phyloP scores from a whole-genome alignment of 2,329 filamentous ascomycete genomes.

The Hirsutella thompsonii region DNA sequence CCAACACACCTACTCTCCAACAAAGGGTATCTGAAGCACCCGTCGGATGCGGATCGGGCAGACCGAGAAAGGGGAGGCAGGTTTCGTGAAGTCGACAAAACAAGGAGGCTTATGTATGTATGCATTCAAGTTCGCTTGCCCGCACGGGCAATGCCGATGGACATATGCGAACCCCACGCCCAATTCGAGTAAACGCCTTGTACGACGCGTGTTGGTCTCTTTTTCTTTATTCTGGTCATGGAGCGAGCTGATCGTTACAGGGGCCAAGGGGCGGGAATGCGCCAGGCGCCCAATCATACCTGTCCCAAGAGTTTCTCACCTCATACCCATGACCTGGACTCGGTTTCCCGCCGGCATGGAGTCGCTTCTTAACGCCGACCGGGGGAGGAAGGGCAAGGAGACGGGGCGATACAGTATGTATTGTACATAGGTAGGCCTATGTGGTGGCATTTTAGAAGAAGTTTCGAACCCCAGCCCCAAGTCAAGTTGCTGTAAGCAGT shows the following conservation, averaged over 20 bases:
- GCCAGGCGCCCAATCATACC: slow-evolving; percentile 13
- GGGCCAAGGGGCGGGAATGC: not conserved
- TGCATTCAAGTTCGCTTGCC: too few species aligned
- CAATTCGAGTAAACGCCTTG: not conserved
- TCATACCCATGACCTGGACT: slow-evolving; percentile 15
- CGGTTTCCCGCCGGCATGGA: slow-evolving; percentile 7
- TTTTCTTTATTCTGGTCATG: too few species aligned
- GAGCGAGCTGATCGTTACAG: not conserved
- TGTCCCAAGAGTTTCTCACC: slow-evolving; percentile 14
- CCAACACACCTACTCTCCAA: too few species aligned
- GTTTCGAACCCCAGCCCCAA: too few species aligned
- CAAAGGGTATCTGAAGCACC: not conserved
- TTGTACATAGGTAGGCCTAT: too few species aligned
- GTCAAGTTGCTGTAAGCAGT: too few species aligned
- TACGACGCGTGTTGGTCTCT: not conserved
- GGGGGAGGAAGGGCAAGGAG: not conserved
- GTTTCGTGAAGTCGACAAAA: too few species aligned
- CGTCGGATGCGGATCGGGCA: not conserved
- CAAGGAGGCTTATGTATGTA: too few species aligned
- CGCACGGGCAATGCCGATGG: not conserved
- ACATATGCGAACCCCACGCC: not conserved
- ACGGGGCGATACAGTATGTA: too few species aligned
- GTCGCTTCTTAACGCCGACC: not conserved
- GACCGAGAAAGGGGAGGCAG: not conserved
- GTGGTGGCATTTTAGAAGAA: too few species aligned